Evolutionary conservation across 73 alveolate genomes (phyloP).

Genomic region (Paramecium tetraurelia): DNA sequence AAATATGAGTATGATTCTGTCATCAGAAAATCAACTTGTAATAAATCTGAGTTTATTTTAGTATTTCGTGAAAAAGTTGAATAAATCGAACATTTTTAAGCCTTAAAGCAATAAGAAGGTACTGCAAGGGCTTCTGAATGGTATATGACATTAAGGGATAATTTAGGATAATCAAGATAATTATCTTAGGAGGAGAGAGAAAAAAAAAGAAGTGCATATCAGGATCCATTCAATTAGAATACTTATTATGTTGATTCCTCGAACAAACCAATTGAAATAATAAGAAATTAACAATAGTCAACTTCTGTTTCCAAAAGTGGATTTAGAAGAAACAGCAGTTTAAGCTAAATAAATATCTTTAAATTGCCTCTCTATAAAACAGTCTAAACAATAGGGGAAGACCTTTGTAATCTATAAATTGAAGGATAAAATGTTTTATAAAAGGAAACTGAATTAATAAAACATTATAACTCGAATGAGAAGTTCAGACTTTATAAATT

Average conservation of each 20-base stretch:
- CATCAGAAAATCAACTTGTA: neutral
- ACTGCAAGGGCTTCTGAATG: neutral
- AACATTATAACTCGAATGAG: neutral
- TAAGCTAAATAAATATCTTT: neutral
- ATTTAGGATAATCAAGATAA: neutral
- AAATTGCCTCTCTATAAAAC: slow-evolving; percentile 9
- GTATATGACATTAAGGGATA: slow-evolving; percentile 6
- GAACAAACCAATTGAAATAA: neutral
- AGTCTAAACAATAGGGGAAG: neutral
- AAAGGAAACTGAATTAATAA: neutral
- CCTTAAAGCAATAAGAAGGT: neutral
- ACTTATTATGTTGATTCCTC: neutral
- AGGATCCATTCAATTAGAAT: neutral
- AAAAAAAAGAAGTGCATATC: neutral
- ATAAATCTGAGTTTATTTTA: neutral
- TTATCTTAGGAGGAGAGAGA: neutral
- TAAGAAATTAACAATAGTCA: neutral
- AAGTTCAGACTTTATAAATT: neutral
- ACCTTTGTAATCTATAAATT: neutral
- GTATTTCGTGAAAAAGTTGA: slow-evolving; percentile 29
- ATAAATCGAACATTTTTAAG: neutral
- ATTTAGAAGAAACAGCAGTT: neutral
- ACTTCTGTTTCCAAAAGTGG: slow-evolving; percentile 6
- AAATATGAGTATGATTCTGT: slow-evolving; percentile 2
- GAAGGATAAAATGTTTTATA: neutral